A percentile compares a stretch with the other conserved stretches of the same genome.
These are phyloP conservation scores for Wickerhamiella brachini DNA, from an alignment of 805 yeast genomes.

Conservation along the genomic window DNA sequence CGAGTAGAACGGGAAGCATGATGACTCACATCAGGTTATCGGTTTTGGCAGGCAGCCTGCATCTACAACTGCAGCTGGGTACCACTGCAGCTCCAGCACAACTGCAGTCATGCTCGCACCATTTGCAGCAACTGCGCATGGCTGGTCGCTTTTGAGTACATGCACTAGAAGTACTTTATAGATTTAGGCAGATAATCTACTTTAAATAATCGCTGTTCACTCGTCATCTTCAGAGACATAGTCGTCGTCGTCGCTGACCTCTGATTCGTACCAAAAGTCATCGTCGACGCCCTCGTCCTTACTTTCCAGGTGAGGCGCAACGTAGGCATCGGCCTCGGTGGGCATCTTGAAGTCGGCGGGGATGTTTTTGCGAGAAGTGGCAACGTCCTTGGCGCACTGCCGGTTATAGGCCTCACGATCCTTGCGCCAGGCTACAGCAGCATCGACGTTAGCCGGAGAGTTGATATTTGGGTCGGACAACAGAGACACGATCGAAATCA, in stretches of 20 bases:
- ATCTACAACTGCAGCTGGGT: no score
- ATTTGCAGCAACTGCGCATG: no score
- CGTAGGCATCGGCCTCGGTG: constrained; percentile 41
- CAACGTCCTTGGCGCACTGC: constrained; percentile 64
- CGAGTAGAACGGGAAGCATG: neutral
- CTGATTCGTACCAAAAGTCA: constrained; percentile 73
- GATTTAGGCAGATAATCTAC: neutral
- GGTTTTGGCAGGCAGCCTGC: no score
- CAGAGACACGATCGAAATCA: constrained; percentile 78
- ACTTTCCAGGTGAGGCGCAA: constrained; percentile 26
- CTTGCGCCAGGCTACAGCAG: constrained; percentile 80
- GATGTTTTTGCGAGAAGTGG: constrained; percentile 58
- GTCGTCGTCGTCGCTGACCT: constrained; percentile 47
- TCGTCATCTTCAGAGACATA: constrained; percentile 32
- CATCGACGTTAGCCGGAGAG: constrained; percentile 94
- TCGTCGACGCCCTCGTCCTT: constrained; percentile 53
- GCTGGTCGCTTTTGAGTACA: no score
- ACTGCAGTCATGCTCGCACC: no score
- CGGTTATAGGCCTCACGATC: constrained; percentile 62
- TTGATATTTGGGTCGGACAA: constrained; percentile 87
- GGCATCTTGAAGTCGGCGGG: constrained; percentile 83
- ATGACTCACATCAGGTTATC: neutral
- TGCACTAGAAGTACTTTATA: neutral
- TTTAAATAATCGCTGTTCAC: neutral
- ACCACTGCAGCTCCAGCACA: no score